Percentiles rank a stretch among this genome's conserved stretches.
Evolutionary conservation across 2,329 filamentous ascomycete species (phyloP).

Genomic region (Falciphora oryzae): DNA sequence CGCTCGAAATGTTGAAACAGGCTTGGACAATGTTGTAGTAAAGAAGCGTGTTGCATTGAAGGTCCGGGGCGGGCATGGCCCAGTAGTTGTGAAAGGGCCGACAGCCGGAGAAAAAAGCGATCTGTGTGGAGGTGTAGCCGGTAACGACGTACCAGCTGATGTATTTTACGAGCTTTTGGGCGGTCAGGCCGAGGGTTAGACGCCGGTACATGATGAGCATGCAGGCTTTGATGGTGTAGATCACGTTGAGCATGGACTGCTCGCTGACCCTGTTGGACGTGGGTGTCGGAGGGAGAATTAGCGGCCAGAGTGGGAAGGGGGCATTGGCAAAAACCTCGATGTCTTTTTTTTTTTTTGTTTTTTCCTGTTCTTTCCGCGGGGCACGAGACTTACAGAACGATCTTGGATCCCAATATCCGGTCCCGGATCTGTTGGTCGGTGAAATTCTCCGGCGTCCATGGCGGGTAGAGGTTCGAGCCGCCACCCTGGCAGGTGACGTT

Average conservation of each 20-base stretch:
- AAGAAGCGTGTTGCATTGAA: conserved; percentile 40
- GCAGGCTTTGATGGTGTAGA: conserved; percentile 22
- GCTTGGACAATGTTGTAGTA: conserved; percentile 42
- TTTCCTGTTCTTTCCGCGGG: background rate
- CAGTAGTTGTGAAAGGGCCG: conserved; percentile 40
- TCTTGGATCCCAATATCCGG: conserved; percentile 36
- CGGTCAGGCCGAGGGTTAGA: conserved; percentile 31
- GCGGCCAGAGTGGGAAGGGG: background rate
- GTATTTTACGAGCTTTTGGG: conserved; percentile 27
- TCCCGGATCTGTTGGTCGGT: conserved; percentile 31
- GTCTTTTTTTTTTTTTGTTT: background rate
- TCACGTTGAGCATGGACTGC: conserved; percentile 30
- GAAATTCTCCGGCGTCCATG: conserved; percentile 29
- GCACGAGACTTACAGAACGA: conserved; percentile 25
- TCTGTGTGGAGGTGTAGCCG: conserved; percentile 36
- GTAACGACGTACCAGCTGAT: conserved; percentile 33
- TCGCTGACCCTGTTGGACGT: conserved; percentile 21
- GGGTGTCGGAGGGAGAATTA: background rate
- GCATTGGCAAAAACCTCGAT: too few species aligned
- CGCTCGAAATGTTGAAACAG: conserved; percentile 41
- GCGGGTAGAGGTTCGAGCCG: conserved; percentile 35
- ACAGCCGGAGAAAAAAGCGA: conserved; percentile 42
- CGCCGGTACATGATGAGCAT: conserved; percentile 26
- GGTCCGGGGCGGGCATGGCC: conserved; percentile 37
- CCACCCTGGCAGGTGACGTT: conserved; percentile 34